These are phyloP conservation scores for Blastocystis sp. DNA, from an alignment of 352 stramenopile genomes.

Conservation along the genomic window DNA sequence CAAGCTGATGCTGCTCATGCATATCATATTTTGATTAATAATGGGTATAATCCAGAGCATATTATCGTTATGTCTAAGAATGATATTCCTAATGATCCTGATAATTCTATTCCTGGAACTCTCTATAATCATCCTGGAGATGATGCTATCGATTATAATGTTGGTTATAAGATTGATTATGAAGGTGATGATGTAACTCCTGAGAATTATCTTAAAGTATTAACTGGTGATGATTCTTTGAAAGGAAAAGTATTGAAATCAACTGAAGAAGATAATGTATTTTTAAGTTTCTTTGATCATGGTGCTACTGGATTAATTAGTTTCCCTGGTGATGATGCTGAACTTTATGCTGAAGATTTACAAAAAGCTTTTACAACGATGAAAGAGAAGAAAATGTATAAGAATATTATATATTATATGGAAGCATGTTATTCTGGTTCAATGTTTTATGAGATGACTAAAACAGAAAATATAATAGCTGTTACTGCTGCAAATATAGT, in stretches of 20 bases:
- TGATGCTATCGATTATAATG: conserved; percentile 58
- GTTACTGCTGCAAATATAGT: conserved; percentile 96
- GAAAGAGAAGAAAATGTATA: conserved; percentile 58
- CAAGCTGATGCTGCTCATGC: conserved; percentile 57
- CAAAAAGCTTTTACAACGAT: conserved; percentile 48
- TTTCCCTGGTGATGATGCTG: conserved; percentile 56
- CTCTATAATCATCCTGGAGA: conserved; percentile 60
- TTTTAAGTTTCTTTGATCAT: conserved; percentile 71
- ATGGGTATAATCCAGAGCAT: conserved; percentile 60
- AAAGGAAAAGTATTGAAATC: conserved; percentile 56
- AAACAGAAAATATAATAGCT: conserved; percentile 89
- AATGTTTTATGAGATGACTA: conserved; percentile 80
- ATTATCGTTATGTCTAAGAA: conserved; percentile 73
- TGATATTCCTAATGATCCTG: conserved; percentile 54
- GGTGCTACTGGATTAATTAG: conserved; percentile 57
- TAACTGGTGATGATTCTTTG: conserved; percentile 52
- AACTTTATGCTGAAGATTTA: conserved; percentile 53
- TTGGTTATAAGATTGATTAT: conserved; percentile 43
- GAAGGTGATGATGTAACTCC: conserved; percentile 48
- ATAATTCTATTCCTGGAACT: conserved; percentile 60
- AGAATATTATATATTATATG: conserved; percentile 67
- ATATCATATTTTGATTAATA: conserved; percentile 63
- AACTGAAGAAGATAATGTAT: conserved; percentile 58
- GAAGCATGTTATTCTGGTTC: conserved; percentile 69
- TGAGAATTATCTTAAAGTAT: conserved; percentile 59